Conservation (phyloP, 495 filamentous ascomycete species). For the Hypomontagnella submonticulosa region DNA sequence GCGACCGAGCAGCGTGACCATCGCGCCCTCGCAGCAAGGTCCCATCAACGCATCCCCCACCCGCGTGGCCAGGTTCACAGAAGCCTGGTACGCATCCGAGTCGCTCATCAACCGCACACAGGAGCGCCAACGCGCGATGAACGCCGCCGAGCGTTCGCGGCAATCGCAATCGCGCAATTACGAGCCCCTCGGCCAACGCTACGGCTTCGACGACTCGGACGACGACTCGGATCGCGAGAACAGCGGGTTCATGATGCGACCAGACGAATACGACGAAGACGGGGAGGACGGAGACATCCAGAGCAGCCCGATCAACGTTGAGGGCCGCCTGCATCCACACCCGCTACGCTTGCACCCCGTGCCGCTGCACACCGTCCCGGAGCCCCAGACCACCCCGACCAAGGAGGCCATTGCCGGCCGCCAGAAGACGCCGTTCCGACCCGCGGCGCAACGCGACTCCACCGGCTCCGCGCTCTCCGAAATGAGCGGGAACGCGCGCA, state of each 20-base stretch:
- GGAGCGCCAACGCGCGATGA: constrained; percentile 52
- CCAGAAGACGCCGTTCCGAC: constrained; percentile 46
- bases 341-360: constrained; percentile 58
- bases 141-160: constrained; percentile 54
- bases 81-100: constrained; percentile 67
- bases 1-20: constrained; percentile 46
- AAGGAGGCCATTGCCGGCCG: constrained; percentile 24
- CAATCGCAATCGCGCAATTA: constrained; percentile 61
- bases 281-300: constrained; percentile 39
- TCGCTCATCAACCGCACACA: constrained; percentile 64
- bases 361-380: not conserved
- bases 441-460: constrained; percentile 34
- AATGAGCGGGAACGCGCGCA: constrained; percentile 53
- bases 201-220: constrained; percentile 59
- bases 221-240: constrained; percentile 40
- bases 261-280: constrained; percentile 40
- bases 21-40: constrained; percentile 46
- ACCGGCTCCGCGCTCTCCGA: constrained; percentile 52
- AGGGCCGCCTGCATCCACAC: constrained; percentile 53
- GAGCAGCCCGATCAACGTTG: constrained; percentile 40
- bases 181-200: constrained; percentile 56
- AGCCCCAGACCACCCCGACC: constrained; percentile 18
- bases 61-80: constrained; percentile 70
- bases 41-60: constrained; percentile 55
- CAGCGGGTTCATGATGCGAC: constrained; percentile 10